Percentiles rank a stretch among this genome's conserved stretches.
Conservation (phyloP, 1,284 basidiomycete genomes). For the Ganoderma sp. region DNA sequence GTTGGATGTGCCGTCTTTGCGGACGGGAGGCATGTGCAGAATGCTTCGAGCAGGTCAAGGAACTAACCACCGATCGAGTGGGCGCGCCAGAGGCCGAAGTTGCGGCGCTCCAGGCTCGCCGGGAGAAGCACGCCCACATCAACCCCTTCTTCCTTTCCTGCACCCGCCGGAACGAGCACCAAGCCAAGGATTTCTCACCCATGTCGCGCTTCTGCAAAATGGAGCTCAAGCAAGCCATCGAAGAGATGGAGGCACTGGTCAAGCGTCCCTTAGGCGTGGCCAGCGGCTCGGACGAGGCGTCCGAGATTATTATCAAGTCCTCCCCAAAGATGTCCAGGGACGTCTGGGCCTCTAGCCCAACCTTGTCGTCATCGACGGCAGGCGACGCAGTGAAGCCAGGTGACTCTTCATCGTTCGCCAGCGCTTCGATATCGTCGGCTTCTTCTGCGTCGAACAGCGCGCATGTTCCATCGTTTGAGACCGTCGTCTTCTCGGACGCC, state of each 20-base stretch:
- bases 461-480: conserved; percentile 51
- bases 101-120: conserved; percentile 52
- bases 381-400: not conserved
- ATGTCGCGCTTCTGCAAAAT: conserved; percentile 76
- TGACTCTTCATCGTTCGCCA: conserved; percentile 30
- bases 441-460: conserved; percentile 25
- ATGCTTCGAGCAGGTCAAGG: conserved; percentile 77
- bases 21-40: conserved; percentile 89
- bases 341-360: conserved; percentile 17
- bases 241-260: conserved; percentile 68
- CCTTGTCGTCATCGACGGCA: conserved; percentile 18
- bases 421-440: conserved; percentile 28
- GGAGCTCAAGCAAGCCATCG: conserved; percentile 69
- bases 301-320: conserved; percentile 19
- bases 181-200: conserved; percentile 73
- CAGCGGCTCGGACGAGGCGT: conserved; percentile 19
- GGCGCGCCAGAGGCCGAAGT: conserved; percentile 55
- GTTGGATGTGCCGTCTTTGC: conserved; percentile 89
- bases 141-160: conserved; percentile 80
- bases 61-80: conserved; percentile 60
- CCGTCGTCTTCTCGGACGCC: conserved; percentile 52
- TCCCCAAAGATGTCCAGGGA: conserved; percentile 26
- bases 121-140: conserved; percentile 65
- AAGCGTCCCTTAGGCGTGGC: conserved; percentile 25
- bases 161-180: conserved; percentile 70